A percentile compares a stretch with the other conserved stretches of the same genome.
phyloP scores from a whole-genome alignment of 495 filamentous ascomycete species.

The Rostrohypoxylon terebratum region DNA sequence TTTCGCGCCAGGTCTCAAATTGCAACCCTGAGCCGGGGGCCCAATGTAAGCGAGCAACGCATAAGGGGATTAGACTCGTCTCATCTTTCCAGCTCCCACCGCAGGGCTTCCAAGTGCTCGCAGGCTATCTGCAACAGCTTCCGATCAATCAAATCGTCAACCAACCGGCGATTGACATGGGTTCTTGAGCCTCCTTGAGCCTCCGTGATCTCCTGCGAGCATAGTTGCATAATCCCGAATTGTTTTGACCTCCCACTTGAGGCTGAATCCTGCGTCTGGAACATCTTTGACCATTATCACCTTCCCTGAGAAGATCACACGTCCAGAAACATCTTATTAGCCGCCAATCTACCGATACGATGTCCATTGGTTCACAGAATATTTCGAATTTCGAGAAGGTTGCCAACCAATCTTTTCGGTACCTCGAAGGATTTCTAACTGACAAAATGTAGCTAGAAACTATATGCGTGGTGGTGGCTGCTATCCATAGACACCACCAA shows the following conservation, averaged over 20 bases:
- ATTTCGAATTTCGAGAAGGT: slow-evolving; percentile 32
- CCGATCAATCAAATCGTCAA: slow-evolving; percentile 23
- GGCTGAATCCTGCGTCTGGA: slow-evolving; percentile 45
- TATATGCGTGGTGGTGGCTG: slow-evolving; percentile 16
- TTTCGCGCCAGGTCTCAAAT: slow-evolving; percentile 45
- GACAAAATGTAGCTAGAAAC: slow-evolving; percentile 28
- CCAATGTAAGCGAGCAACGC: slow-evolving; percentile 34
- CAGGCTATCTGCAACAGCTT: slow-evolving; percentile 8
- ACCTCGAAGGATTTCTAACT: slow-evolving; percentile 19
- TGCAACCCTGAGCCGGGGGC: slow-evolving; percentile 35
- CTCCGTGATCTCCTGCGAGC: slow-evolving; percentile 34
- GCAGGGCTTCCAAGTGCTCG: slow-evolving; percentile 25
- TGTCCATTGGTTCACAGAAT: slow-evolving; percentile 35
- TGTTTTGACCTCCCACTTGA: slow-evolving; percentile 42
- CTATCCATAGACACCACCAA: slow-evolving; percentile 11
- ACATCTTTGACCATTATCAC: slow-evolving; percentile 37
- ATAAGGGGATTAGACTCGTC: slow-evolving; percentile 40
- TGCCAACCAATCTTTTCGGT: slow-evolving; percentile 28
- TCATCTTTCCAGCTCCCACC: slow-evolving; percentile 38
- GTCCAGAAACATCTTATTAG: slow-evolving; percentile 37
- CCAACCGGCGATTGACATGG: slow-evolving; percentile 16
- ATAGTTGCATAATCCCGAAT: slow-evolving; percentile 44
- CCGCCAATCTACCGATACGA: slow-evolving; percentile 29
- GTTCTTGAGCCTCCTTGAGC: slow-evolving; percentile 35
- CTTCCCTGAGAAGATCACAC: slow-evolving; percentile 48